Percentiles rank a stretch among this genome's conserved stretches.
Conservation (phyloP, 495 filamentous ascomycete species). For the Trichoderma parareesei region DNA sequence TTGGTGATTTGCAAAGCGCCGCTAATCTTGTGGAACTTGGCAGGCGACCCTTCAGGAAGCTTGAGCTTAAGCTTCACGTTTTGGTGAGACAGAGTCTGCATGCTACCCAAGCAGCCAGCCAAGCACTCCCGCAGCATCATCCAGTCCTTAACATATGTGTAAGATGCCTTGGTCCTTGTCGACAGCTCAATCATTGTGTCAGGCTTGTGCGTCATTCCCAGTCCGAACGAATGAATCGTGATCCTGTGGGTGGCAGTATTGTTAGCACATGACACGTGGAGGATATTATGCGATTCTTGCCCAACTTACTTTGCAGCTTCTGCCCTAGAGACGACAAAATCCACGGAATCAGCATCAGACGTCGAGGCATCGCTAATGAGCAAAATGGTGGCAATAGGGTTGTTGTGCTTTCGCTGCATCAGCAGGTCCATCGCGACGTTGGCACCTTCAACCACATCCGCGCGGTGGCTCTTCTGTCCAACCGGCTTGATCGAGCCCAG, state of each 20-base stretch:
- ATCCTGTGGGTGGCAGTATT: slow-evolving; percentile 49
- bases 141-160: slow-evolving; percentile 99
- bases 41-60: slow-evolving; percentile 90
- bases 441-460: slow-evolving; percentile 94
- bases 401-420: slow-evolving; percentile 95
- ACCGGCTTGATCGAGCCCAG: slow-evolving; percentile 85
- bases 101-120: slow-evolving; percentile 86
- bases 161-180: slow-evolving; percentile 90
- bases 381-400: slow-evolving; percentile 92
- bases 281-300: no score
- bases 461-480: slow-evolving; percentile 91
- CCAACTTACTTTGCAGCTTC: slow-evolving; percentile 88
- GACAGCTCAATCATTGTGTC: slow-evolving; percentile 98
- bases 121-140: slow-evolving; percentile 99
- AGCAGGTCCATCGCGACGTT: slow-evolving; percentile 98
- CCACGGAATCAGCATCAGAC: slow-evolving; percentile 89
- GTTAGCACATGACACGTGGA: slow-evolving; percentile 3
- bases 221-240: slow-evolving; percentile 90
- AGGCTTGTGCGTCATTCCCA: slow-evolving; percentile 95
- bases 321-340: slow-evolving; percentile 96
- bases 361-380: slow-evolving; percentile 99
- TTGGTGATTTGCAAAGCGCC: slow-evolving; percentile 96
- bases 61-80: slow-evolving; percentile 96
- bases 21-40: slow-evolving; percentile 97
- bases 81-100: slow-evolving; percentile 96